These are phyloP conservation scores for Neurospora hispaniola DNA, from an alignment of 495 filamentous ascomycete genomes.

Conservation along the genomic window DNA sequence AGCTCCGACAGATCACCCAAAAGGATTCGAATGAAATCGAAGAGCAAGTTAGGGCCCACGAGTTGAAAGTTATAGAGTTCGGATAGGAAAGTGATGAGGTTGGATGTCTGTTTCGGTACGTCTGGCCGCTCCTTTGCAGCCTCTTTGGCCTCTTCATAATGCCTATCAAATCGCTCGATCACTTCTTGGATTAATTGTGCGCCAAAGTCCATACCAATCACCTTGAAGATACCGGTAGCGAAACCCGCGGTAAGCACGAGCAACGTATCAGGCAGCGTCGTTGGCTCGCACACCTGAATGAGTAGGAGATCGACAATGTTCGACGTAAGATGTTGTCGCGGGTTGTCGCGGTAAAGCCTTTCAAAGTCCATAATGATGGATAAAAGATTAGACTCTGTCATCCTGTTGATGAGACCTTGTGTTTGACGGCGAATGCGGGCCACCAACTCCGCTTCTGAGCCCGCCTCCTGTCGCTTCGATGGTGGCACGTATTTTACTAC, in stretches of 20 bases:
- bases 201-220: slow-evolving; percentile 78
- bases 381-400: slow-evolving; percentile 81
- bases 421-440: slow-evolving; percentile 63
- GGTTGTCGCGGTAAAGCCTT: slow-evolving; percentile 67
- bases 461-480: slow-evolving; percentile 54
- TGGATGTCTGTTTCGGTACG: slow-evolving; percentile 54
- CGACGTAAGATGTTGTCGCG: slow-evolving; percentile 74
- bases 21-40: slow-evolving; percentile 78
- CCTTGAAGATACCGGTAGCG: slow-evolving; percentile 75
- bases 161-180: slow-evolving; percentile 54
- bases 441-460: slow-evolving; percentile 56
- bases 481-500: slow-evolving; percentile 74
- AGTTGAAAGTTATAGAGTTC: slow-evolving; percentile 88
- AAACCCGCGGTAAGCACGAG: slow-evolving; percentile 87
- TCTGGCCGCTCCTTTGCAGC: slow-evolving; percentile 36
- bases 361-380: slow-evolving; percentile 73
- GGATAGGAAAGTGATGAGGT: slow-evolving; percentile 75
- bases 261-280: slow-evolving; percentile 72
- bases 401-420: slow-evolving; percentile 81
- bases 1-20: slow-evolving; percentile 65
- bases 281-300: slow-evolving; percentile 62
- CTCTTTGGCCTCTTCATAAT: slow-evolving; percentile 35
- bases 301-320: slow-evolving; percentile 65
- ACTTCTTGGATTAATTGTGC: slow-evolving; percentile 70
- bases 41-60: slow-evolving; percentile 69